These are phyloP conservation scores for Lentinula edodes DNA, from an alignment of 768 basidiomycete genomes.

Conservation along the genomic window DNA sequence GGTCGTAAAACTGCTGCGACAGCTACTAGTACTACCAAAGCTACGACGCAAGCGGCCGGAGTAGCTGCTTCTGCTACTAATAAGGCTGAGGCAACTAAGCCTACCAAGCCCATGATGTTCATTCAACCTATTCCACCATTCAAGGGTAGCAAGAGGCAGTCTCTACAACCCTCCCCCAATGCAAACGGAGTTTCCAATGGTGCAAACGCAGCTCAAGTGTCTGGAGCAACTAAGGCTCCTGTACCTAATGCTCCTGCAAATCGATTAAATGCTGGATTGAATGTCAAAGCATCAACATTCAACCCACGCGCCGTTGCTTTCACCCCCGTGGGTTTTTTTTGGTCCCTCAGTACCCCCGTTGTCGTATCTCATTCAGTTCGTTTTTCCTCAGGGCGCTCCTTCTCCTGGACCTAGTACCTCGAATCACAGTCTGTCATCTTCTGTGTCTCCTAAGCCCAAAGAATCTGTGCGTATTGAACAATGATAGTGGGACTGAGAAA, in stretches of 20 bases:
- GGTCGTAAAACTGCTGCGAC: constrained; percentile 20
- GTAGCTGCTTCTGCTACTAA: constrained; percentile 21
- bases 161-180: constrained; percentile 18
- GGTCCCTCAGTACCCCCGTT: constrained; percentile 13
- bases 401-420: constrained; percentile 38
- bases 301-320: constrained; percentile 85
- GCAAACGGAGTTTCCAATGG: background rate
- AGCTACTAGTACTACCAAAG: constrained; percentile 19
- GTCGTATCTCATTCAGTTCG: background rate
- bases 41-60: constrained; percentile 18
- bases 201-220: constrained; percentile 21
- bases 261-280: constrained; percentile 40
- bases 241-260: constrained; percentile 18
- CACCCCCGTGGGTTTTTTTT: constrained; percentile 48
- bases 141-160: constrained; percentile 48
- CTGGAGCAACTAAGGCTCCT: constrained; percentile 21
- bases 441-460: constrained; percentile 61
- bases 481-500: background rate
- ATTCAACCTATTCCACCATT: constrained; percentile 92
- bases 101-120: constrained; percentile 56
- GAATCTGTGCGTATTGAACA: constrained; percentile 38
- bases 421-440: constrained; percentile 28
- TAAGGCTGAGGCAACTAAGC: constrained; percentile 21
- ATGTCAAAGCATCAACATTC: constrained; percentile 89
- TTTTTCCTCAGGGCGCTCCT: constrained; percentile 33